A percentile compares a stretch with the other conserved stretches of the same genome.
These are phyloP conservation scores for Calonectria ilicicola DNA, from an alignment of 2,329 filamentous ascomycete genomes.

Conservation along the genomic window DNA sequence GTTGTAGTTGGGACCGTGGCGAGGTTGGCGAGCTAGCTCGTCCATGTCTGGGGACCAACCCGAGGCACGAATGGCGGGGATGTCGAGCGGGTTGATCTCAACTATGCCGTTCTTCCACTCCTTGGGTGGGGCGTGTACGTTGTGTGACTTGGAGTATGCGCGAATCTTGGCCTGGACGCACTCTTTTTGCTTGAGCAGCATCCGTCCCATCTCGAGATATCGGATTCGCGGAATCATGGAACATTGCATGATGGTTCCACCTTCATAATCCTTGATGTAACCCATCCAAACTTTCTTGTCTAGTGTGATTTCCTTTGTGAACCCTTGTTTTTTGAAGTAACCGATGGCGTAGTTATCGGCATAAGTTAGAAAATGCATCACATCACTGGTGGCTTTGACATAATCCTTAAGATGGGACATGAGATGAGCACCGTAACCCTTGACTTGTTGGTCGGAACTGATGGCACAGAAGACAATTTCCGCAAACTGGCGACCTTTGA, in stretches of 20 bases:
- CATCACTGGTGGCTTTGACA: conserved; percentile 94
- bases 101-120: conserved; percentile 83
- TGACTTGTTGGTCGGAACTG: conserved; percentile 97
- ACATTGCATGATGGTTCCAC: conserved; percentile 99
- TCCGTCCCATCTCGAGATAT: conserved; percentile 91
- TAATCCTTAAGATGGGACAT: conserved; percentile 99
- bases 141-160: conserved; percentile 88
- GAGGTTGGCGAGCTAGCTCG: conserved; percentile 91
- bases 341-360: conserved; percentile 99
- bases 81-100: conserved; percentile 85
- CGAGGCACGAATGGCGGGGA: conserved; percentile 89
- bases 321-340: conserved; percentile 99
- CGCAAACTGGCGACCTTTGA: conserved; percentile 91
- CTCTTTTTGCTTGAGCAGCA: conserved; percentile 98
- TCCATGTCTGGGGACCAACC: conserved; percentile 99
- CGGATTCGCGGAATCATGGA: conserved; percentile 95
- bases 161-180: conserved; percentile 95
- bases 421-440: conserved; percentile 96
- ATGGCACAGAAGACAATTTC: conserved; percentile 99
- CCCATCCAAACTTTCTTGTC: conserved; percentile 96
- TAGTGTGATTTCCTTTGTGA: conserved; percentile 97
- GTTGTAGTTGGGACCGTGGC: conserved; percentile 96
- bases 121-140: conserved; percentile 85
- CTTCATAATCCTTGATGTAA: conserved; percentile 99
- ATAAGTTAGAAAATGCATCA: conserved; percentile 99